phyloP scores from a whole-genome alignment of 768 basidiomycete genomes.

The Floccularia luteovirens region DNA sequence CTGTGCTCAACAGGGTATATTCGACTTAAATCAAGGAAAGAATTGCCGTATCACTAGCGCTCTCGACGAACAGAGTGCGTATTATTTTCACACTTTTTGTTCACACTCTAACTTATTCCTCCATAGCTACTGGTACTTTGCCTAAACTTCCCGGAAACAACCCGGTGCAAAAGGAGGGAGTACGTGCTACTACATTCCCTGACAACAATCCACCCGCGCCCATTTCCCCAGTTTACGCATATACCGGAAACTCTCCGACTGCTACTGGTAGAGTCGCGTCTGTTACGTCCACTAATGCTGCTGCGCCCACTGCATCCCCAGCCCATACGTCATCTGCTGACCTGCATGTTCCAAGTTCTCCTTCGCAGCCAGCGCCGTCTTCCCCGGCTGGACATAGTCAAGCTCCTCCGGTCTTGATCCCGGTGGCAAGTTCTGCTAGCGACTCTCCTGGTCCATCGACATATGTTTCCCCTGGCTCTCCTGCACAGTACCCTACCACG shows the following conservation, averaged over 20 bases:
- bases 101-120: slow-evolving; percentile 2
- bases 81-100: background rate
- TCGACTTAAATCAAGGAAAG: slow-evolving; percentile 29
- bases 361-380: background rate
- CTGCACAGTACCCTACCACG: background rate
- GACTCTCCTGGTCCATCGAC: background rate
- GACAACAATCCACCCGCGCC: slow-evolving; percentile 29
- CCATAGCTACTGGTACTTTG: slow-evolving; percentile 37
- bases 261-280: slow-evolving; percentile 22
- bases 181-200: slow-evolving; percentile 20
- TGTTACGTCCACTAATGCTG: too few species aligned
- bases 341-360: too few species aligned
- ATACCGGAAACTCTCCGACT: slow-evolving; percentile 33
- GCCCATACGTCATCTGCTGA: background rate
- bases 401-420: too few species aligned
- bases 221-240: slow-evolving; percentile 36
- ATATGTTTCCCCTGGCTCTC: background rate
- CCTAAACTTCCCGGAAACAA: slow-evolving; percentile 45
- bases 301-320: background rate
- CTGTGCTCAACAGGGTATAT: slow-evolving; percentile 37
- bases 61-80: slow-evolving; percentile 39
- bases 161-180: slow-evolving; percentile 33
- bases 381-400: background rate
- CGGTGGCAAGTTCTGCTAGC: background rate
- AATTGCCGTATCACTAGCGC: slow-evolving; percentile 36